phyloP scores from a whole-genome alignment of 2,329 filamentous ascomycete genomes.

The Eutypa lata region DNA sequence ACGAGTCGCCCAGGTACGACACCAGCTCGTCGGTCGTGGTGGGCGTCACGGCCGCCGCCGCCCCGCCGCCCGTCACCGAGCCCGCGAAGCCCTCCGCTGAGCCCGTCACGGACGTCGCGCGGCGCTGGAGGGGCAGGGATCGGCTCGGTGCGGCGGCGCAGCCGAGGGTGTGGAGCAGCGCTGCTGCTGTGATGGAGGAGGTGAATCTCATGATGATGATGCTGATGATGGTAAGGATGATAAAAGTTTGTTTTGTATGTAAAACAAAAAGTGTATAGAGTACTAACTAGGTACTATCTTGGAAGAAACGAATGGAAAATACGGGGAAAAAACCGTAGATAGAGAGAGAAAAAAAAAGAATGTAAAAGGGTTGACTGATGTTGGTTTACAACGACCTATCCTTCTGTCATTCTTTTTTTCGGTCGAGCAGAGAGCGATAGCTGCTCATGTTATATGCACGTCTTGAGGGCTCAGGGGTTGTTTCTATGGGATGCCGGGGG shows the following conservation, averaged over 20 bases:
- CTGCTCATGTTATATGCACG: too few species aligned
- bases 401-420: too few species aligned
- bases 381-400: not conserved
- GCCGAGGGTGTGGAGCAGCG: not conserved
- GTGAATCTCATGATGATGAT: too few species aligned
- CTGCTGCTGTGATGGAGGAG: not conserved
- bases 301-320: not conserved
- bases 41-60: constrained; percentile 50
- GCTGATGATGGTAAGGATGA: too few species aligned
- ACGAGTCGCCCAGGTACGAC: constrained; percentile 52
- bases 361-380: not conserved
- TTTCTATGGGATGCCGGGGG: too few species aligned
- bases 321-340: not conserved
- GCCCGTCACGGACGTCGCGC: constrained; percentile 29
- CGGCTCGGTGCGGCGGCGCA: not conserved
- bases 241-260: too few species aligned
- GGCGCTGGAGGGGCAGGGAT: not conserved
- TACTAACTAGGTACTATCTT: not conserved
- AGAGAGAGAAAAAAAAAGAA: not conserved
- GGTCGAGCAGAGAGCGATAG: too few species aligned
- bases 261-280: too few species aligned
- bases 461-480: too few species aligned
- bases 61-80: constrained; percentile 58
- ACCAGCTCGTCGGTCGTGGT: constrained; percentile 51
- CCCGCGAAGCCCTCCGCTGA: constrained; percentile 39